Conservation (phyloP, 345 rosid genomes). For the Eucalyptus albens region DNA sequence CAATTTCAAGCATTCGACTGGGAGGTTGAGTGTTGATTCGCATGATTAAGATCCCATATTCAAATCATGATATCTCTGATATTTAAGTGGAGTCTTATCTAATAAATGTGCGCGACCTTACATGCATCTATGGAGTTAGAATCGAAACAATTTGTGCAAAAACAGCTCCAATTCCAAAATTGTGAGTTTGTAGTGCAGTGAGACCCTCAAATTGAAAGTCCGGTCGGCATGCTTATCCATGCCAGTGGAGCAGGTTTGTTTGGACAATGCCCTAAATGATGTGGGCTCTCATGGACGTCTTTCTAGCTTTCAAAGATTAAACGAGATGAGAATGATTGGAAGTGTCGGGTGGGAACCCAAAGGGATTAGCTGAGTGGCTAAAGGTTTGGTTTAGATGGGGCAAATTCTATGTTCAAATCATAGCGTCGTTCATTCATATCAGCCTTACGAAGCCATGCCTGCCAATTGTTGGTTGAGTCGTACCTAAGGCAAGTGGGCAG, state of each 20-base stretch:
- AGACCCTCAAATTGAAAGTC: neutral
- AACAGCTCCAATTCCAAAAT: neutral
- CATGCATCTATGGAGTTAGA: neutral
- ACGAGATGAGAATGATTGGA: neutral
- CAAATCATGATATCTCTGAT: neutral
- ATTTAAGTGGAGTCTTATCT: neutral
- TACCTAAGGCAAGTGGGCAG: neutral
- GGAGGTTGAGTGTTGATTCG: neutral
- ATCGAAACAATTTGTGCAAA: neutral
- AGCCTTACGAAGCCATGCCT: neutral
- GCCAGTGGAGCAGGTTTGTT: neutral
- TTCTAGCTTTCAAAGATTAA: neutral
- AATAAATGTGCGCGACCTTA: neutral
- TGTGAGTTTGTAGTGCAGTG: neutral
- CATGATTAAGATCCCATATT: neutral
- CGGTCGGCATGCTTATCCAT: neutral
- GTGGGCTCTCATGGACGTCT: neutral
- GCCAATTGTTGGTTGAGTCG: neutral
- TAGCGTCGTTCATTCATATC: neutral
- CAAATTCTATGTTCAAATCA: neutral
- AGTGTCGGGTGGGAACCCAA: neutral
- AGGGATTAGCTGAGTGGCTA: neutral
- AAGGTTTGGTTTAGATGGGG: neutral
- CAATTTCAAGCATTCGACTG: neutral
- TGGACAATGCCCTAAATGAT: neutral